Evolutionary conservation across 2,329 filamentous ascomycete genomes (phyloP).

Genomic region (Cytospora schulzeri): DNA sequence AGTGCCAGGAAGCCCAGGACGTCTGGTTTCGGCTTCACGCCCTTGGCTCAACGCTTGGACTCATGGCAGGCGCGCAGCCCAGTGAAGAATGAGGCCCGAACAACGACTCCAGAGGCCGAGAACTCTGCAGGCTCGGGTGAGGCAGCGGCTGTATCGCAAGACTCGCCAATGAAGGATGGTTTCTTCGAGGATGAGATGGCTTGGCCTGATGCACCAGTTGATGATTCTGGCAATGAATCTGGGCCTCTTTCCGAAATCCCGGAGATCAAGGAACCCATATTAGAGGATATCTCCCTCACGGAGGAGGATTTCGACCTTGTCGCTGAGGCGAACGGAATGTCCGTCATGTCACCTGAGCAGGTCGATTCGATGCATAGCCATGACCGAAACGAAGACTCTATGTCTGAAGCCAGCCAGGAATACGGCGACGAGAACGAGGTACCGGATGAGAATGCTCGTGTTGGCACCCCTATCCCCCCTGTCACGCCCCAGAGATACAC

Average conservation of each 20-base stretch:
- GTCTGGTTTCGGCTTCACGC: conserved; percentile 58
- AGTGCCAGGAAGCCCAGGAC: conserved; percentile 32
- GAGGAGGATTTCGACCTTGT: conserved; percentile 61
- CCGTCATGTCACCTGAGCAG: conserved; percentile 50
- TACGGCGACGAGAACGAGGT: conserved; percentile 68
- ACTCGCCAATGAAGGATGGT: conserved; percentile 46
- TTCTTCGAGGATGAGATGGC: conserved; percentile 67
- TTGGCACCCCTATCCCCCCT: conserved; percentile 39
- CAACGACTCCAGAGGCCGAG: conserved; percentile 33
- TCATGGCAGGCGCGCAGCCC: conserved; percentile 65
- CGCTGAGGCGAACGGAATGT: conserved; percentile 63
- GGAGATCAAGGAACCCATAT: conserved; percentile 38
- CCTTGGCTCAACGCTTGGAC: conserved; percentile 49
- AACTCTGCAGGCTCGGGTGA: conserved; percentile 25
- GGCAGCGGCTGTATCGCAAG: conserved; percentile 32
- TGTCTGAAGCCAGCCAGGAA: conserved; percentile 65
- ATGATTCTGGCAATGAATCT: conserved; percentile 40
- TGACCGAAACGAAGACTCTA: conserved; percentile 48
- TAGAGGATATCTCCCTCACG: conserved; percentile 51
- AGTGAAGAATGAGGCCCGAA: conserved; percentile 39
- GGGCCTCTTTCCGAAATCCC: conserved; percentile 25
- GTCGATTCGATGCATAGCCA: conserved; percentile 39
- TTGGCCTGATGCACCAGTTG: conserved; percentile 38
- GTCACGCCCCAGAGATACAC: conserved; percentile 58
- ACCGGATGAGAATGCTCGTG: conserved; percentile 38